Percentiles rank a stretch among this genome's conserved stretches.
phyloP scores from a whole-genome alignment of 73 alveolate genomes.

The Blepharisma stoltei region DNA sequence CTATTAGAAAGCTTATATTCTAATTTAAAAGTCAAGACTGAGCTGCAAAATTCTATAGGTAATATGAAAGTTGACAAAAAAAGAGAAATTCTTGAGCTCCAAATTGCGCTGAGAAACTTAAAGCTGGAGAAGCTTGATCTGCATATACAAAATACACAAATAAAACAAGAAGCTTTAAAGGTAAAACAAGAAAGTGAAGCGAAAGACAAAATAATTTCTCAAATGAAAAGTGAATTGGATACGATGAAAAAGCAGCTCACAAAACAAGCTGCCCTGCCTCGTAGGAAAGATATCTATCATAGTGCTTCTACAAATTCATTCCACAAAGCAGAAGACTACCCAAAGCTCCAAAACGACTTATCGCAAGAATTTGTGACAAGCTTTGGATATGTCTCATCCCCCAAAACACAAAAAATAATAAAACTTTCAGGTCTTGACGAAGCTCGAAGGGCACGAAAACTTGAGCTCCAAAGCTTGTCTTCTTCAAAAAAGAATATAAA shows the following conservation, averaged over 20 bases:
- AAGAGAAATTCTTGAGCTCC: slow-evolving; percentile 39
- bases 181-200: slow-evolving; percentile 22
- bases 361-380: neutral
- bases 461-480: neutral
- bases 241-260: neutral
- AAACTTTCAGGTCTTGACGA: neutral
- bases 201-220: neutral
- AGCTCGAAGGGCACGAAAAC: slow-evolving; percentile 24
- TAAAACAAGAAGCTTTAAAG: slow-evolving; percentile 31
- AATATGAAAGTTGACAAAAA: slow-evolving; percentile 27
- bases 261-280: neutral
- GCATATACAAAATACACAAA: slow-evolving; percentile 32
- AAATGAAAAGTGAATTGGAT: slow-evolving; percentile 17
- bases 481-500: neutral
- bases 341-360: no score
- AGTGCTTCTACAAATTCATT: no score
- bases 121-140: slow-evolving; percentile 36
- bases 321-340: no score
- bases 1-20: slow-evolving; percentile 4
- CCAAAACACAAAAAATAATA: neutral
- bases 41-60: slow-evolving; percentile 23
- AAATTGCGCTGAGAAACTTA: slow-evolving; percentile 39
- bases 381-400: neutral
- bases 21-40: neutral
- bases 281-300: neutral